Percentiles rank a stretch among this genome's conserved stretches.
These are phyloP conservation scores for Phytophthora pluvialis DNA, from an alignment of 352 stramenopile species.

Conservation along the genomic window DNA sequence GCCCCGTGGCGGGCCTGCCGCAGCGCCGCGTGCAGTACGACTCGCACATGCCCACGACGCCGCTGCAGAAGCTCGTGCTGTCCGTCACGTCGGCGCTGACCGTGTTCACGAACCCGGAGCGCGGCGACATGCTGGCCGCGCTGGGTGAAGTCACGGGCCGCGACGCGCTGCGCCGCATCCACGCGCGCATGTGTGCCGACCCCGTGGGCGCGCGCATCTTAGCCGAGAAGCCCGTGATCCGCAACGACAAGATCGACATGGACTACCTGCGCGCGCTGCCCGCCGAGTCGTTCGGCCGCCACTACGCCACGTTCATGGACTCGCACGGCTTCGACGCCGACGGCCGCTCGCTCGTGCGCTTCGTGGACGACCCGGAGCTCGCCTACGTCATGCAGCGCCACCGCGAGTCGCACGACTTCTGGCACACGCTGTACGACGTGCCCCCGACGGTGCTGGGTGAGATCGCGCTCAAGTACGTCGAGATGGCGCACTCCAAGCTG, in stretches of 20 bases:
- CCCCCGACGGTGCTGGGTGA: slow-evolving; percentile 96
- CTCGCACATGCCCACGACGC: slow-evolving; percentile 76
- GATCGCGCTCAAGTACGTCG: slow-evolving; percentile 97
- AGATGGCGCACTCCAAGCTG: slow-evolving; percentile 96
- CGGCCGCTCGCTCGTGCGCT: slow-evolving; percentile 80
- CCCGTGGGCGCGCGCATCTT: slow-evolving; percentile 90
- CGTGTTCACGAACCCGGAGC: slow-evolving; percentile 92
- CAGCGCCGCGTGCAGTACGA: slow-evolving; percentile 69
- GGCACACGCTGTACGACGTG: slow-evolving; percentile 95
- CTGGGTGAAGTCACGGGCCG: slow-evolving; percentile 94
- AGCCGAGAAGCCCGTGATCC: slow-evolving; percentile 84
- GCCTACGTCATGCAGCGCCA: slow-evolving; percentile 97
- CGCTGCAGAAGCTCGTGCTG: slow-evolving; percentile 88
- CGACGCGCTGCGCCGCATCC: slow-evolving; percentile 87
- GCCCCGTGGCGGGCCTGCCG: slow-evolving; percentile 53
- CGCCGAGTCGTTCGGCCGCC: slow-evolving; percentile 86
- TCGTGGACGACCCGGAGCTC: slow-evolving; percentile 94
- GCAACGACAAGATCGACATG: slow-evolving; percentile 80
- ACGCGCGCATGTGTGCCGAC: slow-evolving; percentile 88
- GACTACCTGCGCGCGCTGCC: slow-evolving; percentile 70
- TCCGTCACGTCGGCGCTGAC: slow-evolving; percentile 88
- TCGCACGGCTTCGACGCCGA: slow-evolving; percentile 93
- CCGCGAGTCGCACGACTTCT: slow-evolving; percentile 96
- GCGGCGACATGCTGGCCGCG: slow-evolving; percentile 94
- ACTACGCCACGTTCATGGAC: slow-evolving; percentile 93